A percentile compares a stretch with the other conserved stretches of the same genome.
phyloP scores from a whole-genome alignment of 2,329 filamentous ascomycete species.

The Cladosporium cucumerinum region DNA sequence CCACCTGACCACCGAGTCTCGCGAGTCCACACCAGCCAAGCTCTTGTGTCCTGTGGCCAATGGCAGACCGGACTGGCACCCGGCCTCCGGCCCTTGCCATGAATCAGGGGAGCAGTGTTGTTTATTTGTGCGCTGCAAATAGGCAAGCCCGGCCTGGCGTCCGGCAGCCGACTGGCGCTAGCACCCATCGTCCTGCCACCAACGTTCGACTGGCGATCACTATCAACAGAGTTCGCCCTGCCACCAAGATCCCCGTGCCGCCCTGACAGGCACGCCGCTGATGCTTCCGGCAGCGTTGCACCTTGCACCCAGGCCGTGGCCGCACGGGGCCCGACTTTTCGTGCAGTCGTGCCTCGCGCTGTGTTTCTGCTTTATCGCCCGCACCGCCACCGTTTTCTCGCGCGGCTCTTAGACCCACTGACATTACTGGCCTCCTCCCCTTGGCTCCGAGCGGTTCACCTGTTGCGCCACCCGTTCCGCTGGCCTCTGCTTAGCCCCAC shows the following conservation, averaged over 20 bases:
- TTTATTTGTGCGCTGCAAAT: conserved; percentile 13
- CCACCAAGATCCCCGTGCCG: conserved; percentile 12
- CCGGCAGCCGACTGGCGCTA: conserved; percentile 7
- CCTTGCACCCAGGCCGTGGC: neutral
- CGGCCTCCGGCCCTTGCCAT: neutral
- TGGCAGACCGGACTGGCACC: neutral
- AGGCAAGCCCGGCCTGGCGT: neutral
- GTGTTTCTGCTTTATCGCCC: conserved; percentile 15
- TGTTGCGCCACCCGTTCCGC: conserved; percentile 15
- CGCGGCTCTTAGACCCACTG: neutral
- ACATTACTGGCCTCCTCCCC: conserved; percentile 2
- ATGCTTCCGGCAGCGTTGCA: conserved; percentile 14
- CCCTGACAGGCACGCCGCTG: conserved; percentile 6
- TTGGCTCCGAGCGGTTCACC: conserved; percentile 14
- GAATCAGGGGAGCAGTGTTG: conserved; percentile 13
- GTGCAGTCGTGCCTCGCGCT: neutral
- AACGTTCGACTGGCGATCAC: conserved; percentile 14
- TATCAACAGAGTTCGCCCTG: conserved; percentile 16
- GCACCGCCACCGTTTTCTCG: conserved; percentile 9
- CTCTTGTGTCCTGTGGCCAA: neutral
- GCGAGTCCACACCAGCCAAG: neutral
- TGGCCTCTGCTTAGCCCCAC: conserved; percentile 16
- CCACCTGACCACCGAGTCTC: conserved; percentile 6
- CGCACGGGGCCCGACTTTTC: conserved; percentile 14
- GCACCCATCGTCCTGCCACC: conserved; percentile 9